Conservation (phyloP, 2,329 filamentous ascomycete species). For the Aspergillus sergii region DNA sequence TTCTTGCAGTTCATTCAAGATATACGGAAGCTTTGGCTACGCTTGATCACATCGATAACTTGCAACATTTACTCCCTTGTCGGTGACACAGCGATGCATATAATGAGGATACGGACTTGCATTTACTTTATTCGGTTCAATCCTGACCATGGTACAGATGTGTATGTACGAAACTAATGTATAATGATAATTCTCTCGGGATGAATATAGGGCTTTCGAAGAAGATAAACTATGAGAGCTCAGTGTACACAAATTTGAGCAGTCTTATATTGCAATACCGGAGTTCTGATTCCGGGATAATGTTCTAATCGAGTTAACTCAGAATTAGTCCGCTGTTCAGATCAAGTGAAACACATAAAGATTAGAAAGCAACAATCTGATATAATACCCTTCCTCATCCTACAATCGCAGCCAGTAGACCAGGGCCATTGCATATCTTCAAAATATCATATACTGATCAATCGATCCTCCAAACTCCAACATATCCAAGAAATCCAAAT, state of each 20-base stretch:
- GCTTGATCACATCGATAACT: not conserved
- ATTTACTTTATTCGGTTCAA: not conserved
- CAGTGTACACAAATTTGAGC: not conserved
- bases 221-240: not conserved
- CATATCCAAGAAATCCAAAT: conserved; percentile 24
- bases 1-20: too few species aligned
- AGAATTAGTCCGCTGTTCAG: too few species aligned
- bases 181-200: not conserved
- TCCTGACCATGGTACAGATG: not conserved
- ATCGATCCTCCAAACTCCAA: conserved; percentile 24
- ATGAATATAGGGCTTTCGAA: not conserved
- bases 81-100: not conserved
- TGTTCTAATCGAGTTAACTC: not conserved
- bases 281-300: not conserved
- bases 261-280: not conserved
- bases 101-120: not conserved
- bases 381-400: too few species aligned
- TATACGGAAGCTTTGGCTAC: not conserved
- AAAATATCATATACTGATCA: conserved; percentile 26
- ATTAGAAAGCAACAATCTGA: not conserved
- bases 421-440: not conserved
- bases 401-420: too few species aligned
- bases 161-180: not conserved
- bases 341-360: not conserved
- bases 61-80: not conserved